phyloP scores from a whole-genome alignment of 257 asterid species.

The Plantago ovata region DNA sequence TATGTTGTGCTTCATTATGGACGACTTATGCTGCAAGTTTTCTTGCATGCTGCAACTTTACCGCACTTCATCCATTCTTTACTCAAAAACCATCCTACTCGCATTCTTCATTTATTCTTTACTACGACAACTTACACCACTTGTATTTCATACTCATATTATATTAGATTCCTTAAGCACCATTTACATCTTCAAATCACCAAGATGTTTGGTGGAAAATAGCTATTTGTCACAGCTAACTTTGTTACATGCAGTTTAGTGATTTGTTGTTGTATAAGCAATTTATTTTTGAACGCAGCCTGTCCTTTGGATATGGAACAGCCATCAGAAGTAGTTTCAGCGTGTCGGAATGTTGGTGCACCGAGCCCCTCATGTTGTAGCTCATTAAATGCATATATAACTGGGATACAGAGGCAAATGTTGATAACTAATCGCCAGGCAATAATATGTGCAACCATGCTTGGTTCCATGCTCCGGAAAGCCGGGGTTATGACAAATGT shows the following conservation, averaged over 20 bases:
- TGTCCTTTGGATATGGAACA: constrained; percentile 84
- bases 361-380: constrained; percentile 90
- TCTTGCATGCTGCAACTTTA: background rate
- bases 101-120: background rate
- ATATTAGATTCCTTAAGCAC: too few relatives aligned
- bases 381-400: constrained; percentile 65
- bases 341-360: constrained; percentile 75
- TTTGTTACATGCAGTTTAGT: too few relatives aligned
- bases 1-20: too few relatives aligned
- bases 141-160: too few relatives aligned
- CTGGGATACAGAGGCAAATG: constrained; percentile 80
- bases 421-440: constrained; percentile 93
- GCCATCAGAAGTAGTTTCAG: constrained; percentile 73
- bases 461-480: constrained; percentile 82
- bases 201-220: too few relatives aligned
- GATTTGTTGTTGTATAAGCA: background rate
- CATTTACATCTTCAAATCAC: too few relatives aligned
- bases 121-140: too few relatives aligned
- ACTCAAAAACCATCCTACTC: background rate
- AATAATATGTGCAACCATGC: constrained; percentile 70
- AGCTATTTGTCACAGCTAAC: too few relatives aligned
- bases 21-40: too few relatives aligned
- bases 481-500: constrained; percentile 86
- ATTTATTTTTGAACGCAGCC: constrained; percentile 41
- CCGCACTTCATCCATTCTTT: background rate